Evolutionary conservation across 1,284 basidiomycete species (phyloP), one percentile per base, ranked within the genome.

Genomic region (Peniophora sp.): DNA sequence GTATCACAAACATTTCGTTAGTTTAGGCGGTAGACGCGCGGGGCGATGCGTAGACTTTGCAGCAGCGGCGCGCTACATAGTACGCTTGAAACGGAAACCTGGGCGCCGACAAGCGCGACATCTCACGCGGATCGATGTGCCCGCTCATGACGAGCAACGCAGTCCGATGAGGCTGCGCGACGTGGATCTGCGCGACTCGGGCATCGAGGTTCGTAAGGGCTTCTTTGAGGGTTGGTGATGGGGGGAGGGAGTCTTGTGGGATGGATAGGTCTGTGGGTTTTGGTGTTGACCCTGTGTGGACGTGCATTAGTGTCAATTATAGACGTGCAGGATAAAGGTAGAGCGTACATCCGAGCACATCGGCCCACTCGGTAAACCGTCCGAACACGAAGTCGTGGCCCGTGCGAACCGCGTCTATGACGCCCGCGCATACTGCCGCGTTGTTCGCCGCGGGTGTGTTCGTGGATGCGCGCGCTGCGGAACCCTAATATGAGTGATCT

Each of bases 71-170:
- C 27, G 27, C 27, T 32, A 32, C 27, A 12, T 12, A 12, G 27
- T 32, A 32, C 27, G 27, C 27, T 32, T 32, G 6, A 12, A 32
- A 32, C 12, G 27, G 6, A 5, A 32, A 12, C 12, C 27, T 32
- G 27, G 6, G 27, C 6, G 27, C 27, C 27, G 27, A 32, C 6
- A 32, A 12, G n/a, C n/a, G n/a, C n/a, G n/a, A 32, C 27, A 32
- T 32, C 27, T 32, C 27, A 12, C 27, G 27, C 27, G 27, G 27
- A 32, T 32, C 27, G 27, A 5, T 32, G 27, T 96, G 91, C 0
- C 93, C 93, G 0, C 87, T 90, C 60, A 96, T 83, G 45, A 97
- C 71, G 42, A 96, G 69, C 11, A 97, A 64, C 0, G 92, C 92
- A 0, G 92, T 90, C 23, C 85, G 81, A 6, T 81, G 63, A 0